Percentiles rank a stretch among this genome's conserved stretches.
phyloP scores from a whole-genome alignment of 805 yeast species.

The Lachancea mirantina region DNA sequence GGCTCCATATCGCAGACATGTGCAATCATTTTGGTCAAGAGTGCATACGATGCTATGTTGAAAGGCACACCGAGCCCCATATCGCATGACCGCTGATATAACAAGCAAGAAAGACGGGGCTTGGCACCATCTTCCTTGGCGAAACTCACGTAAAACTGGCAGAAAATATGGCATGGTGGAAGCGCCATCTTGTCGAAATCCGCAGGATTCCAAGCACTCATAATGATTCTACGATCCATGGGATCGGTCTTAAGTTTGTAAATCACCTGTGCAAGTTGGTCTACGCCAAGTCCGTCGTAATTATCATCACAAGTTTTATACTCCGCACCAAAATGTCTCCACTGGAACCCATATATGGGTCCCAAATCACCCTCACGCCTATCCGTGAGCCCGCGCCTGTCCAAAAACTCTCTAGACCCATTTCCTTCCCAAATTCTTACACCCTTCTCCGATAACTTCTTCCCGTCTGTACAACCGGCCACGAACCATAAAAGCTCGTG shows the following conservation, averaged over 20 bases:
- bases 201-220: constrained; percentile 98
- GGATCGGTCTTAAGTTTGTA: constrained; percentile 80
- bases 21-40: constrained; percentile 91
- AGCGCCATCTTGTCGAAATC: constrained; percentile 91
- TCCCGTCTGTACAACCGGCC: constrained; percentile 83
- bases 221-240: constrained; percentile 85
- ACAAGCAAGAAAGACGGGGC: constrained; percentile 75
- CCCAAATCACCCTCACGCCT: constrained; percentile 94
- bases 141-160: constrained; percentile 89
- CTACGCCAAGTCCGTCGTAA: constrained; percentile 82
- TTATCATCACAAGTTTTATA: constrained; percentile 82
- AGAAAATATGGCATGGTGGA: constrained; percentile 97
- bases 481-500: constrained; percentile 92
- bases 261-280: constrained; percentile 78
- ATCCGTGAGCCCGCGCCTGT: constrained; percentile 67
- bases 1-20: constrained; percentile 91
- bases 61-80: constrained; percentile 99
- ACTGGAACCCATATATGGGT: constrained; percentile 97
- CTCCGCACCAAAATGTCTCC: constrained; percentile 98
- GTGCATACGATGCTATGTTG: constrained; percentile 93
- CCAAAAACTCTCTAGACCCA: constrained; percentile 87
- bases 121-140: constrained; percentile 44
- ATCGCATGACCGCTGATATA: constrained; percentile 97
- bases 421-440: constrained; percentile 99
- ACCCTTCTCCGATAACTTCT: constrained; percentile 66